Evolutionary conservation across 2,329 filamentous ascomycete genomes (phyloP).

Genomic region (Diaporthe amygdali): DNA sequence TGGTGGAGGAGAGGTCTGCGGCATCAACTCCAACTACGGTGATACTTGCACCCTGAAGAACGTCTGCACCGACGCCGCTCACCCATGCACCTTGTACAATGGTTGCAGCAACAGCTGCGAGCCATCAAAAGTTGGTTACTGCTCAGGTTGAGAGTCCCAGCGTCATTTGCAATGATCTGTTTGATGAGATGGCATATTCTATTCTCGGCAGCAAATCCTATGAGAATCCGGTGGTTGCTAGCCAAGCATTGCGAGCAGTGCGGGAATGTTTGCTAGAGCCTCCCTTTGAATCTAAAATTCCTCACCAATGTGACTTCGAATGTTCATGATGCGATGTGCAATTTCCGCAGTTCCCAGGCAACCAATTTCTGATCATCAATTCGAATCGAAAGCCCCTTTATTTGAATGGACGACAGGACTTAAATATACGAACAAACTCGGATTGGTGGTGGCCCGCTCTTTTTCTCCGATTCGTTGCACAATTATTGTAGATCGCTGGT

Average conservation of each 20-base stretch:
- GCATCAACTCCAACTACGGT: slow-evolving; percentile 20
- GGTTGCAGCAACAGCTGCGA: slow-evolving; percentile 21
- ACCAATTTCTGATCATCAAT: too few relatives aligned
- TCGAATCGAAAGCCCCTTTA: too few relatives aligned
- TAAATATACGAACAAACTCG: too few relatives aligned
- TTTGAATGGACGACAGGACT: too few relatives aligned
- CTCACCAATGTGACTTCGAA: background rate
- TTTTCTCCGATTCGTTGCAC: too few relatives aligned
- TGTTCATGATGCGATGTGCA: too few relatives aligned
- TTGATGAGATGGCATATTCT: background rate
- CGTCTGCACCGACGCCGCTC: slow-evolving; percentile 10
- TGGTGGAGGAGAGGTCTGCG: background rate
- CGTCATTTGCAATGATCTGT: too few relatives aligned
- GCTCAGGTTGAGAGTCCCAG: background rate
- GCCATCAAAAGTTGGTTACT: background rate
- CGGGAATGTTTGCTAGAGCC: background rate
- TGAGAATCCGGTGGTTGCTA: background rate
- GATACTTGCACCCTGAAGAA: slow-evolving; percentile 33
- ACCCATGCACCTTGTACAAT: slow-evolving; percentile 19
- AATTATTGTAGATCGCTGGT: too few relatives aligned
- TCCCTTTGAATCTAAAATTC: background rate
- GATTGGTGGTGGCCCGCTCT: too few relatives aligned
- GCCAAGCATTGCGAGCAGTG: background rate
- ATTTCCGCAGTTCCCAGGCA: too few relatives aligned
- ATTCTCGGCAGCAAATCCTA: background rate